Evolutionary conservation across 225 moss, liverwort and hornwort species (phyloP).

Genomic region (Physcomitrellopsis africana): DNA sequence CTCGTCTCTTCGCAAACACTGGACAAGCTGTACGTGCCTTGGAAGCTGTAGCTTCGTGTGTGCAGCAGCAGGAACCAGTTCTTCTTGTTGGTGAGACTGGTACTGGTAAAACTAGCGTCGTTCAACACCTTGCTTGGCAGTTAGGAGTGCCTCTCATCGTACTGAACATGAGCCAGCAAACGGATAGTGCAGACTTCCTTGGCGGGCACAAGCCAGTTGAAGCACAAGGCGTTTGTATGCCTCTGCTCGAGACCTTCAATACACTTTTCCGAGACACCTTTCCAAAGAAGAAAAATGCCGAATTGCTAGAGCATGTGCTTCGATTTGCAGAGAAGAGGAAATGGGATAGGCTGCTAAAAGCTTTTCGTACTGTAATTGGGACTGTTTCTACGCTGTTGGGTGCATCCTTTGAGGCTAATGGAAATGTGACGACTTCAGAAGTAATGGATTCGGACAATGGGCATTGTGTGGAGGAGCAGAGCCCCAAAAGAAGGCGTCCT

Average conservation of each 20-base stretch:
- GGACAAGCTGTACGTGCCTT: slow-evolving; percentile 87
- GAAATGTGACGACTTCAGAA: slow-evolving; percentile 29
- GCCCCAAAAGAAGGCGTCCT: slow-evolving; percentile 72
- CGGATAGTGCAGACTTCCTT: slow-evolving; percentile 93
- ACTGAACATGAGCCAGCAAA: slow-evolving; percentile 96
- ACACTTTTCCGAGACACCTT: slow-evolving; percentile 77
- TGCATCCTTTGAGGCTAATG: slow-evolving; percentile 48
- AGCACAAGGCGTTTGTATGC: slow-evolving; percentile 88
- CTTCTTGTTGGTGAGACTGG: slow-evolving; percentile 98
- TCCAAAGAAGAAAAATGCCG: slow-evolving; percentile 77
- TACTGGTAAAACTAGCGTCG: slow-evolving; percentile 93
- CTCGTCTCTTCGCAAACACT: slow-evolving; percentile 81
- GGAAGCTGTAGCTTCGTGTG: slow-evolving; percentile 81
- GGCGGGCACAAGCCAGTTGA: slow-evolving; percentile 98
- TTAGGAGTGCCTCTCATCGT: slow-evolving; percentile 83
- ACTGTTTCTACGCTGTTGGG: slow-evolving; percentile 68
- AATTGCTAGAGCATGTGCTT: slow-evolving; percentile 70
- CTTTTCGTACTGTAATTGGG: slow-evolving; percentile 66
- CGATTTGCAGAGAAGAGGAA: slow-evolving; percentile 78
- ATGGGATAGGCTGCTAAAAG: slow-evolving; percentile 86
- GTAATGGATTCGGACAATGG: slow-evolving; percentile 38
- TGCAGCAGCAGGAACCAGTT: slow-evolving; percentile 90
- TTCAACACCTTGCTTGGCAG: slow-evolving; percentile 92
- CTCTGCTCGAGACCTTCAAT: slow-evolving; percentile 77
- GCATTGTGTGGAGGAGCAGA: slow-evolving; percentile 54